Percentiles rank a stretch among this genome's conserved stretches.
These are phyloP conservation scores for Wallacemonas collosoma DNA, from an alignment of 208 protist species.

Conservation along the genomic window DNA sequence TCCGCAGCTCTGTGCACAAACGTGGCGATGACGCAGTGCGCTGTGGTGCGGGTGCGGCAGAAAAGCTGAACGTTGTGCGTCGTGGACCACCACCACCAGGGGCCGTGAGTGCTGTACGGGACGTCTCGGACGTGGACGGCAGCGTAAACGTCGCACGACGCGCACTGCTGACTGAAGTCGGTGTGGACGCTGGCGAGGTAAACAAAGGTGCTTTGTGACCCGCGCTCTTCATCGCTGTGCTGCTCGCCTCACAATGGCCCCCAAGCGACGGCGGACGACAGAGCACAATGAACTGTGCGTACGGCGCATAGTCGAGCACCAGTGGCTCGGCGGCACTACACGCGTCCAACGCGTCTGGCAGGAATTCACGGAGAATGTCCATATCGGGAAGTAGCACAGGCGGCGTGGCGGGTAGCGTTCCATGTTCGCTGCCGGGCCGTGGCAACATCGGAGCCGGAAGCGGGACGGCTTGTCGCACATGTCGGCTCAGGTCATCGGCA, in stretches of 20 bases:
- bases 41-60: background rate
- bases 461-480: background rate
- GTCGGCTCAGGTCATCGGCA: background rate
- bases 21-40: background rate
- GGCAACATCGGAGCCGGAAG: constrained; percentile 1
- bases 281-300: constrained; percentile 71
- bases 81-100: constrained; percentile 26
- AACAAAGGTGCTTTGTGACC: background rate
- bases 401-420: background rate
- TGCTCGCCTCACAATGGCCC: no score
- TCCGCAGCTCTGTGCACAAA: constrained; percentile 7
- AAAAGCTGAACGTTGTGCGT: constrained; percentile 27
- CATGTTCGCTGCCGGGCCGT: background rate
- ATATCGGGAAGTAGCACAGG: constrained; percentile 25
- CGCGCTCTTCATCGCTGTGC: background rate
- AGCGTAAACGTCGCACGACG: constrained; percentile 16
- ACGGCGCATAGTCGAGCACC: constrained; percentile 64
- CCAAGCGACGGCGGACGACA: constrained; percentile 19
- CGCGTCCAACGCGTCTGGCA: constrained; percentile 45
- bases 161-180: no score
- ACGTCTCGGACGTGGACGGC: constrained; percentile 16
- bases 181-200: no score
- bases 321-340: constrained; percentile 50
- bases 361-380: constrained; percentile 68
- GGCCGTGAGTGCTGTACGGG: no score